Percentiles rank a stretch among this genome's conserved stretches.
Conservation (phyloP, 140 eudicot species). For the Ambrosia hybrid region DNA sequence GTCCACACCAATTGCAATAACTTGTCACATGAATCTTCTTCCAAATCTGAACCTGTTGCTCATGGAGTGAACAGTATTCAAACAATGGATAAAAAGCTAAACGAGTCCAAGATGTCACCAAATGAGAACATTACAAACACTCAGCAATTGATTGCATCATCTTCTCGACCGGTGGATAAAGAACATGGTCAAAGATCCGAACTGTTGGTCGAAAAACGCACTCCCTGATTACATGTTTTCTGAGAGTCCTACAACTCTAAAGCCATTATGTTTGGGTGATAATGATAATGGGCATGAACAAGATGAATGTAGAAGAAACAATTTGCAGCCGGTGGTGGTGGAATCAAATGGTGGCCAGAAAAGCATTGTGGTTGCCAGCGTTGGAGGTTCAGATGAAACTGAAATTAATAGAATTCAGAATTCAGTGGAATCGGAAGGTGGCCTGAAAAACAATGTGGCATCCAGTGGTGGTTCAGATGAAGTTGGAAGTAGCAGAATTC, state of each 20-base stretch:
- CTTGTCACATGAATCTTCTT: slow-evolving; percentile 28
- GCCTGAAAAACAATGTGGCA: too few species aligned
- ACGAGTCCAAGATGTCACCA: neutral
- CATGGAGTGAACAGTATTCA: neutral
- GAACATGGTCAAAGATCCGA: slow-evolving; percentile 25
- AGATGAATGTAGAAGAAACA: slow-evolving; percentile 29
- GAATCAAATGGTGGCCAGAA: slow-evolving; percentile 5
- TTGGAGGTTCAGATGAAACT: slow-evolving; percentile 16
- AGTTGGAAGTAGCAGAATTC: too few species aligned
- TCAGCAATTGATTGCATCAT: slow-evolving; percentile 8
- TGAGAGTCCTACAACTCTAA: slow-evolving; percentile 11
- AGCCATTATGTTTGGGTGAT: slow-evolving; percentile 16
- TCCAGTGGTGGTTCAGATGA: too few species aligned
- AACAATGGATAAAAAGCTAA: slow-evolving; percentile 4
- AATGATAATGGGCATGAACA: slow-evolving; percentile 25
- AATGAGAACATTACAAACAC: slow-evolving; percentile 13
- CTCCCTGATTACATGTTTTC: slow-evolving; percentile 7
- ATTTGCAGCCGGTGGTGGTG: slow-evolving; percentile 4
- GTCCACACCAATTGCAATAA: slow-evolving; percentile 10
- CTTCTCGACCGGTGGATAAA: slow-evolving; percentile 7
- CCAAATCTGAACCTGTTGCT: slow-evolving; percentile 20
- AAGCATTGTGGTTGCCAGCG: slow-evolving; percentile 10
- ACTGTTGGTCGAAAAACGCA: slow-evolving; percentile 17
- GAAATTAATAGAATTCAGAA: neutral
- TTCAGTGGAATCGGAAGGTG: too few species aligned